Base-by-base conservation (phyloP, 1,284 basidiomycete species). In the Polyporus tsugae region DNA sequence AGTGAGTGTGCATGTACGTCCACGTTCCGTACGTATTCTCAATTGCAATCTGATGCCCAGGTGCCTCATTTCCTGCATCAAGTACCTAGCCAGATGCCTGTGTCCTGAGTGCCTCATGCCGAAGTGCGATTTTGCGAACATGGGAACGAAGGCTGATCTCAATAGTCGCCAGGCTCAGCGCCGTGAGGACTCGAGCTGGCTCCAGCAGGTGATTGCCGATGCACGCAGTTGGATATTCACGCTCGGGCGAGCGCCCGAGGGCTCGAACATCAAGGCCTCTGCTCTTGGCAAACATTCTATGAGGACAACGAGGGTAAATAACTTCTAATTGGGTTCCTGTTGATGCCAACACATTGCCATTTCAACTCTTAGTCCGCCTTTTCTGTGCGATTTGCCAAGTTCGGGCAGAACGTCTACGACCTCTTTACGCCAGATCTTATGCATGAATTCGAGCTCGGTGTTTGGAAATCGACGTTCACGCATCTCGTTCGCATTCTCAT, bases 81-180 rank as follows among this genome's bases (percentile, higher is more conserved):
- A 70, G 4, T 67, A 71, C 52, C 52, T 75, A 1, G 76, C 71
- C 3, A 10, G 35, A 0, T 76, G 72, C 57, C 75, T 73, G 2
- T 82, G 81, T 62, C 78, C 80, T 9, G 72, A 69, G 1, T 82
- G 81, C n/a, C n/a, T n/a, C n/a, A n/a, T n/a, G n/a, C 65, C 72
- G 73, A 73, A 72, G 66, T 69, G 39, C 33, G 65, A 55, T 25
- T 68, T 78, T 29, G 63, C 55, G 3, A 38, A 59, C 17, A 62
- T 70, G 38, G 73, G 73, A 0, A 60, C 62, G 0, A 33, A 15
- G 11, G n/a, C 44, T 1, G 68, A 74, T 29, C 44, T 49, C 22
- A 17, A 52, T 6, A 57, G 13, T 15, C 64, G 64, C 1, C 33
- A 62, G 3, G 44, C 58, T 15, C 25, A 60, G 25, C 6, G 35